phyloP scores from a whole-genome alignment of 1,139 yeast genomes.

The Yamadazyma oceani region DNA sequence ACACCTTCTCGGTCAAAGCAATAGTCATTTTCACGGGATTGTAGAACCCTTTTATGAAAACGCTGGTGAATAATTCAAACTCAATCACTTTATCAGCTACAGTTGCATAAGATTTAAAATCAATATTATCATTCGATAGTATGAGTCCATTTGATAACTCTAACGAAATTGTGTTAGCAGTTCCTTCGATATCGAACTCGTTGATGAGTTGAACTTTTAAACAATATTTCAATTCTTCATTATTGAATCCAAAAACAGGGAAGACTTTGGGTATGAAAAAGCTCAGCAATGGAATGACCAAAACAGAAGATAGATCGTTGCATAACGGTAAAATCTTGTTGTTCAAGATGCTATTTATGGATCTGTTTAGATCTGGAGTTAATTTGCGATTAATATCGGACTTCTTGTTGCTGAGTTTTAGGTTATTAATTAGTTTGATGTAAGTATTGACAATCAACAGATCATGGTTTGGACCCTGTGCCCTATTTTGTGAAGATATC shows the following conservation, averaged over 20 bases:
- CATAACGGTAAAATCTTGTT: background rate
- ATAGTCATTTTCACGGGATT: constrained; percentile 22
- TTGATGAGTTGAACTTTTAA: constrained; percentile 27
- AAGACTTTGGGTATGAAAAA: background rate
- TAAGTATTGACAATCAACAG: constrained; percentile 31
- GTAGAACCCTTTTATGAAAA: constrained; percentile 27
- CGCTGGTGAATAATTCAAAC: constrained; percentile 22
- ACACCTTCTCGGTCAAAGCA: constrained; percentile 22
- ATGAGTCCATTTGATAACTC: constrained; percentile 18
- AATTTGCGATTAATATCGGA: constrained; percentile 23
- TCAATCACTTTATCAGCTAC: too few species aligned
- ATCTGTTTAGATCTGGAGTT: background rate
- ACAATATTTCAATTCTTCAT: constrained; percentile 16
- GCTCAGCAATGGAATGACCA: constrained; percentile 1
- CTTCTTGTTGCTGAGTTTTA: constrained; percentile 19
- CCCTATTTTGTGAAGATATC: constrained; percentile 16
- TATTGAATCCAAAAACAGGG: background rate
- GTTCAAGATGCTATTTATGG: background rate
- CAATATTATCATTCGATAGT: constrained; percentile 6
- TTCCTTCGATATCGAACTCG: constrained; percentile 22
- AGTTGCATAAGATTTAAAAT: background rate
- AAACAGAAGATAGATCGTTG: background rate
- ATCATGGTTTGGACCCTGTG: constrained; percentile 18
- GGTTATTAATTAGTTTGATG: constrained; percentile 34
- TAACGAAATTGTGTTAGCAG: constrained; percentile 22